phyloP scores from a whole-genome alignment of 1,284 basidiomycete species.

The Somion occarium region DNA sequence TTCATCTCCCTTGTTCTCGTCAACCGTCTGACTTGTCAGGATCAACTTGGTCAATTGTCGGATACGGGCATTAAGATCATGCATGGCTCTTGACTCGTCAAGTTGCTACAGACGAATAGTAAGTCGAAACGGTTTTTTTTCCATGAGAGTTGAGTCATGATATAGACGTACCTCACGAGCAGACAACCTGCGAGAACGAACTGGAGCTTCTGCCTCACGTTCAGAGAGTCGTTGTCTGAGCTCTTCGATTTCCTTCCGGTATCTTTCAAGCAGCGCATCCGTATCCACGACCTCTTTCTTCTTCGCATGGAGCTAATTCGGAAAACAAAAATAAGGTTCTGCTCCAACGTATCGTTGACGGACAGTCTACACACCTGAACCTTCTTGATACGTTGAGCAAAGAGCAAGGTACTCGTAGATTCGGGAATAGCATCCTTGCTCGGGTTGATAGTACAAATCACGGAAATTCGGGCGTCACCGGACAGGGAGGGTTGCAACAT shows the following conservation, averaged over 20 bases:
- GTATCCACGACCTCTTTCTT: slow-evolving; percentile 93
- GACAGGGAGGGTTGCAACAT: slow-evolving; percentile 93
- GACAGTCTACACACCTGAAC: slow-evolving; percentile 44
- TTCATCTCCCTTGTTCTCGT: slow-evolving; percentile 60
- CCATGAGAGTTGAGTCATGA: background rate
- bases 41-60: slow-evolving; percentile 85
- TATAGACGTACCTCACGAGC: slow-evolving; percentile 54
- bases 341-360: background rate
- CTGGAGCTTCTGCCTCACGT: slow-evolving; percentile 54
- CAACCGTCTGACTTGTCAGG: slow-evolving; percentile 78
- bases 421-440: slow-evolving; percentile 72
- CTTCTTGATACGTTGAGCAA: slow-evolving; percentile 86
- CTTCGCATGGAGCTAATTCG: slow-evolving; percentile 70
- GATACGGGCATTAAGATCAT: slow-evolving; percentile 76
- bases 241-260: slow-evolving; percentile 87
- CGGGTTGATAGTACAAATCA: slow-evolving; percentile 94
- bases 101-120: slow-evolving; percentile 47
- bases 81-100: slow-evolving; percentile 75
- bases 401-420: slow-evolving; percentile 80
- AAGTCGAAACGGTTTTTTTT: background rate
- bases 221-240: slow-evolving; percentile 67
- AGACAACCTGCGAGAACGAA: slow-evolving; percentile 54
- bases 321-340: slow-evolving; percentile 6
- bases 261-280: slow-evolving; percentile 87
- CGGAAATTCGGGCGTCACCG: slow-evolving; percentile 93